Percentiles rank a stretch among this genome's conserved stretches.
These are phyloP conservation scores for Trichoderma gracile DNA, from an alignment of 2,329 filamentous ascomycete species.

Conservation along the genomic window DNA sequence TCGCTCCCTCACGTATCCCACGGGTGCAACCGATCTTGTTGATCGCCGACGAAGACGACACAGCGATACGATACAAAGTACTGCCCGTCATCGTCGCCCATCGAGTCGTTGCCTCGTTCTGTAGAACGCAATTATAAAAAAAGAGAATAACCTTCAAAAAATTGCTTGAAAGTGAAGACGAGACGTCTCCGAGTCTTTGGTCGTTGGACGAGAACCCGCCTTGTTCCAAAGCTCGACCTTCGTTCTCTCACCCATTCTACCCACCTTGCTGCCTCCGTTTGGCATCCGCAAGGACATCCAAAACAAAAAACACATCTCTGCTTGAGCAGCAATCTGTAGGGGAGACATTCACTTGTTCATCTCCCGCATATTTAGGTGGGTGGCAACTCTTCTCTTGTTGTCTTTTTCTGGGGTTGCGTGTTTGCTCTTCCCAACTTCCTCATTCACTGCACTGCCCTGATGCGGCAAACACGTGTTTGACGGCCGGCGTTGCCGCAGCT, in stretches of 20 bases:
- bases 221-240: conserved; percentile 20
- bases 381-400: conserved; percentile 27
- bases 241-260: conserved; percentile 20
- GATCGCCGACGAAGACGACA: conserved; percentile 39
- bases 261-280: conserved; percentile 28
- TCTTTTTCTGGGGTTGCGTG: background rate
- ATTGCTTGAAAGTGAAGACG: conserved; percentile 38
- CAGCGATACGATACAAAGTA: conserved; percentile 33
- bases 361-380: conserved; percentile 72
- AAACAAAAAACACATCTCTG: conserved; percentile 12
- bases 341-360: conserved; percentile 99
- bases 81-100: conserved; percentile 28
- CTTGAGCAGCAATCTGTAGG: conserved; percentile 55
- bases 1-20: conserved; percentile 33
- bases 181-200: conserved; percentile 29
- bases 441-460: conserved; percentile 24
- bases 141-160: conserved; percentile 23
- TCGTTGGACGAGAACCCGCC: conserved; percentile 21
- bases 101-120: conserved; percentile 38
- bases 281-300: conserved; percentile 30
- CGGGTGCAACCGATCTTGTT: conserved; percentile 41
- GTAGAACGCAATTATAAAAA: conserved; percentile 40
- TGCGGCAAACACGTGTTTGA: conserved; percentile 18
- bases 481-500: conserved; percentile 12
- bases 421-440: conserved; percentile 25